Base-by-base conservation (phyloP, 306 rosid species). In the Vigna mungo region DNA sequence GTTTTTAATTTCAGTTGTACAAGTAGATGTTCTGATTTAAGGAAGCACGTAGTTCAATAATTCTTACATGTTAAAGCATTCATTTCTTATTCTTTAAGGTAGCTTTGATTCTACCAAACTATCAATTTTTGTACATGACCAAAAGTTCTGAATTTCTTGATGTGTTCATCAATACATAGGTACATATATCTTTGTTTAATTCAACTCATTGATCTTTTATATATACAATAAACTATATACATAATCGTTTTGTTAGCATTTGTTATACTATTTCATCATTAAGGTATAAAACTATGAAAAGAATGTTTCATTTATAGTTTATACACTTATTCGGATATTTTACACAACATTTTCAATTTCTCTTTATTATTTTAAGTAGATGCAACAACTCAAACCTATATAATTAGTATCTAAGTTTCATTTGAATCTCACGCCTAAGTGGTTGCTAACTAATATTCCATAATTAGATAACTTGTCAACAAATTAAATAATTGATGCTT, bases 21-120 rank as follows among this genome's bases (percentile, higher is more conserved):
- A 21, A 11, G 18, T 32, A 20, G 70, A 32, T 47, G 9, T 12
- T 60, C 41, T 14, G 12, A 59, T 70, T 49, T 70, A 47, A 59
- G 64, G 18, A 63, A 51, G 23, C 70, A 44, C 20, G 37, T 2
- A 9, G 5, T 25, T 37, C 11, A 15, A 34, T 80, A 63, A 44
- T 32, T 18, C 6, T 43, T 27, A 9, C 10, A 30, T 52, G 44
- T 46, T 61, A 61, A 74, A 32, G 58, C 37, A 73, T 64, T 32
- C 14, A 10, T 18, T 15, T 54, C 13, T 65, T 55, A 65, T 21
- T 59, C 66, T 80, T 43, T 37, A 68, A 75, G 81, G 64, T 46
- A 52, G 68, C 74, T 21, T 78, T 68, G 63, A 52, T 60, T 63
- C 68, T 46, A 54, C 77, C 79, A 63, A 75, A 80, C 68, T 61